Conservation (phyloP, 2,329 filamentous ascomycete species). For the Cryphonectria nitschkei region DNA sequence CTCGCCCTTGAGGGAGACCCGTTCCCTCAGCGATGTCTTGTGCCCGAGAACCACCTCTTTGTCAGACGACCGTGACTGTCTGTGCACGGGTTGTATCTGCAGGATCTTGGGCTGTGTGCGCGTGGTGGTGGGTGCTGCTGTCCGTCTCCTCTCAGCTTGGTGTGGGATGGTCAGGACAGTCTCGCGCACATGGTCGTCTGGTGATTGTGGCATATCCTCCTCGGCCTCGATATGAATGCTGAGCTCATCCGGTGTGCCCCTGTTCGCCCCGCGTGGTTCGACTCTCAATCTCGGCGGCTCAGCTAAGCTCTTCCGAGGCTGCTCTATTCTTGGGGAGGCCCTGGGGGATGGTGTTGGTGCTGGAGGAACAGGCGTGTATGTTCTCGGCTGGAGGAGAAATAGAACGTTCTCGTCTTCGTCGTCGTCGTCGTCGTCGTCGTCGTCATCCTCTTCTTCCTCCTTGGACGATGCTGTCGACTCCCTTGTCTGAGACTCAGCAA, state of each 20-base stretch:
- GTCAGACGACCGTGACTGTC: conserved; percentile 21
- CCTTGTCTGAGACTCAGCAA: conserved; percentile 18
- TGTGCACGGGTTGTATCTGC: conserved; percentile 24
- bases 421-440: not conserved
- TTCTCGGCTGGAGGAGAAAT: conserved; percentile 60
- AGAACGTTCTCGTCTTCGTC: conserved; percentile 45
- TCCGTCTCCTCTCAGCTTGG: conserved; percentile 9
- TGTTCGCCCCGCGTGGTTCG: conserved; percentile 8
- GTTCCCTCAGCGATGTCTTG: conserved; percentile 55
- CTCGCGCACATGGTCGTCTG: conserved; percentile 25
- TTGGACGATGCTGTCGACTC: conserved; percentile 19
- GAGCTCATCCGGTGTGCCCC: conserved; percentile 26
- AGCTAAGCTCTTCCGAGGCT: not conserved
- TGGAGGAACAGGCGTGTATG: conserved; percentile 58
- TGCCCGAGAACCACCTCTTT: conserved; percentile 34
- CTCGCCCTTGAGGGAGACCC: conserved; percentile 57
- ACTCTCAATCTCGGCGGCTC: not conserved
- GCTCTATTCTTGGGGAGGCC: conserved; percentile 30
- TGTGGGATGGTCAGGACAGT: conserved; percentile 25
- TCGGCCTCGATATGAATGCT: conserved; percentile 29
- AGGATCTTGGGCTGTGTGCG: conserved; percentile 20
- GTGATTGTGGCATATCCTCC: conserved; percentile 21
- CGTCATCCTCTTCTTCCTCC: conserved; percentile 17
- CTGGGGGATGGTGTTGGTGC: conserved; percentile 54
- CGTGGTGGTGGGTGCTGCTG: not conserved